These are phyloP conservation scores for Ogataea angusta DNA, from an alignment of 805 yeast genomes.

Conservation along the genomic window DNA sequence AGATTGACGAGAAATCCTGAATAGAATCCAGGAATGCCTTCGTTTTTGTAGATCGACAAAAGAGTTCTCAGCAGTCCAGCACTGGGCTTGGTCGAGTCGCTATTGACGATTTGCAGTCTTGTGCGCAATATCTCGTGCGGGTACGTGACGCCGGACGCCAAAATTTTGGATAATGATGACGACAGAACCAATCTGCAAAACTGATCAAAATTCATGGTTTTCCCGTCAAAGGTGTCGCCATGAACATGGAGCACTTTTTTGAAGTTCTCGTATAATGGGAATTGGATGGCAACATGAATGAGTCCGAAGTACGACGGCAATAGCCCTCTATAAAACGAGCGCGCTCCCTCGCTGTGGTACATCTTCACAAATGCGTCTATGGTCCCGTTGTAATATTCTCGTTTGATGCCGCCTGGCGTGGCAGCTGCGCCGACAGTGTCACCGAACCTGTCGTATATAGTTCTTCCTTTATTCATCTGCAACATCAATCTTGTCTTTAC, in stretches of 20 bases:
- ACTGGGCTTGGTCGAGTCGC: slow-evolving; percentile 27
- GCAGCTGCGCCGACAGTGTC: slow-evolving; percentile 19
- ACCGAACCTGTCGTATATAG: slow-evolving; percentile 36
- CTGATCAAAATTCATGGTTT: slow-evolving; percentile 10
- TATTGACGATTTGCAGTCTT: slow-evolving; percentile 65
- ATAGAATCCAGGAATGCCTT: slow-evolving; percentile 81
- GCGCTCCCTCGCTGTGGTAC: slow-evolving; percentile 73
- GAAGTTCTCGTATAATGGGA: slow-evolving; percentile 86
- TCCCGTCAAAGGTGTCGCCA: slow-evolving; percentile 10
- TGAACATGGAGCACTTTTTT: slow-evolving; percentile 46
- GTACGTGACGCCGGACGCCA: slow-evolving; percentile 84
- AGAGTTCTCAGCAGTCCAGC: slow-evolving; percentile 32
- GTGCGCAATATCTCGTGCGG: slow-evolving; percentile 96
- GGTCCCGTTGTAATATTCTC: slow-evolving; percentile 64
- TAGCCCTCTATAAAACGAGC: slow-evolving; percentile 83
- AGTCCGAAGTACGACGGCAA: slow-evolving; percentile 89
- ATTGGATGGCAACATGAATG: slow-evolving; percentile 92
- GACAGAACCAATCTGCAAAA: slow-evolving; percentile 55
- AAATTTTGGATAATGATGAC: slow-evolving; percentile 78
- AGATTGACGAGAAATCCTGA: slow-evolving; percentile 86
- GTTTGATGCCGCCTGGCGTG: slow-evolving; percentile 19
- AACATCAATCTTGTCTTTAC: slow-evolving; percentile 93
- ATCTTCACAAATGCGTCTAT: slow-evolving; percentile 79
- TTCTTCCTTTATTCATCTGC: slow-evolving; percentile 53
- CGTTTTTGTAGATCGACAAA: slow-evolving; percentile 48